Conservation (phyloP, 306 rosid species). For the Pterocarpus macrocarpus region DNA sequence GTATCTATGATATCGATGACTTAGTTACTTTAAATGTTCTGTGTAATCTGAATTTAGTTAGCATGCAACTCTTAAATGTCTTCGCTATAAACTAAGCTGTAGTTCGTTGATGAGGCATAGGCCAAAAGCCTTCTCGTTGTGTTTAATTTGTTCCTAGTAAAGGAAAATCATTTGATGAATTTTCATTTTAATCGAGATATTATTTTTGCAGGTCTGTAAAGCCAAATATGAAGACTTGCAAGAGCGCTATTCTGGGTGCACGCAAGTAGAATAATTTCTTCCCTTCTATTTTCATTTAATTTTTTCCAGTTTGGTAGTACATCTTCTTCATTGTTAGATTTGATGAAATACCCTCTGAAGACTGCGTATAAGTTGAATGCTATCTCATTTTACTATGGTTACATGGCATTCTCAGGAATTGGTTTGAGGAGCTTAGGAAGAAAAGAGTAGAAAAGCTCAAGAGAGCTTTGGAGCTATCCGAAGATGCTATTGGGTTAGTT, state of each 20-base stretch:
- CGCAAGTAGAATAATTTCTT: slow-evolving; percentile 48
- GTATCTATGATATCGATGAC: too few relatives aligned
- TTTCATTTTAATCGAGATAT: background rate
- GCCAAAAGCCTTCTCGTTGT: too few relatives aligned
- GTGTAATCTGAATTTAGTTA: too few relatives aligned
- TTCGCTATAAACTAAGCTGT: background rate
- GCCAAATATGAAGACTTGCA: slow-evolving; percentile 73
- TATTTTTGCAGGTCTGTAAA: slow-evolving; percentile 65
- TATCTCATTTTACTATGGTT: slow-evolving; percentile 30
- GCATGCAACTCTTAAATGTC: background rate
- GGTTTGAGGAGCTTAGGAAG: slow-evolving; percentile 80
- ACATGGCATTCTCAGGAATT: slow-evolving; percentile 55
- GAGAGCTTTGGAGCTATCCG: slow-evolving; percentile 68
- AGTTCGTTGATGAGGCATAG: too few relatives aligned
- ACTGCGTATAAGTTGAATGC: background rate
- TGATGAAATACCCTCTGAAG: background rate
- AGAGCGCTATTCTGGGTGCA: slow-evolving; percentile 63
- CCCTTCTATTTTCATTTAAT: background rate
- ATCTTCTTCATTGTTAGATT: background rate
- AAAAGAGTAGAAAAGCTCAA: slow-evolving; percentile 71
- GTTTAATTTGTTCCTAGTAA: background rate
- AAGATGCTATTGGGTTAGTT: slow-evolving; percentile 81
- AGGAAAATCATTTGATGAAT: background rate
- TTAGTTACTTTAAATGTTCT: too few relatives aligned
- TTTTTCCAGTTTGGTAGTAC: background rate